Evolutionary conservation across 805 yeast genomes (phyloP), one percentile per base, ranked within the genome.

Genomic region (Peterozyma toletana): DNA sequence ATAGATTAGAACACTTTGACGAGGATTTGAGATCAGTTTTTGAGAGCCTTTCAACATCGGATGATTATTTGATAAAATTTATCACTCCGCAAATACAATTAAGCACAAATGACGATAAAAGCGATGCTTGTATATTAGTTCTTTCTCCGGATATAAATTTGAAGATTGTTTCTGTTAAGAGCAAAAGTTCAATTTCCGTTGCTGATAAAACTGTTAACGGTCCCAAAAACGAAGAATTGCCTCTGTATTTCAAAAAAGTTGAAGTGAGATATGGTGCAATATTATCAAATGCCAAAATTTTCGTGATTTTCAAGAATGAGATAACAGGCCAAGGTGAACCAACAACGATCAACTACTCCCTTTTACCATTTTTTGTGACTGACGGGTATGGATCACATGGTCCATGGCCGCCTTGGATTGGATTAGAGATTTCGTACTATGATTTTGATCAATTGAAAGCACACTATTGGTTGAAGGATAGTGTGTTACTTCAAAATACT

Each of bases 371-470:
- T 30, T 71, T 74, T 51, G 71, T 75, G 37, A 61, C 65, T 11
- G 60, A 63, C 11, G 64, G 75, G 2, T 89, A 87, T 61, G 93
- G 96, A 1, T 74, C 85, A 2, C 59, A 54, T 9, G 54, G 62
- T 13, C 65, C 66, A 15, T 90, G 96, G 97, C 96, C 96, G 2
- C 95, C 96, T 0, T 90, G 96, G 88, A 59, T 89, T 31, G 88
- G 90, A 1, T 58, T 77, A 39, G 95, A 87, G 53, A 67, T 81
- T 17, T 53, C 70, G 2, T 21, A 21, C 27, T 21, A 21, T 21
- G 27, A 21, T 21, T 21, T 21, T 21, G 27, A 21, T 21, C 27
- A 21, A 7, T 21, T 21, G 27, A 21, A 21, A 21, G 27, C 27
- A 21, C 27, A 21, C 7, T 21, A 21, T 21, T 21, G 27, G 27